A percentile compares a stretch with the other conserved stretches of the same genome.
Conservation (phyloP, 257 asterid genomes). For the Primulina tabacum region DNA sequence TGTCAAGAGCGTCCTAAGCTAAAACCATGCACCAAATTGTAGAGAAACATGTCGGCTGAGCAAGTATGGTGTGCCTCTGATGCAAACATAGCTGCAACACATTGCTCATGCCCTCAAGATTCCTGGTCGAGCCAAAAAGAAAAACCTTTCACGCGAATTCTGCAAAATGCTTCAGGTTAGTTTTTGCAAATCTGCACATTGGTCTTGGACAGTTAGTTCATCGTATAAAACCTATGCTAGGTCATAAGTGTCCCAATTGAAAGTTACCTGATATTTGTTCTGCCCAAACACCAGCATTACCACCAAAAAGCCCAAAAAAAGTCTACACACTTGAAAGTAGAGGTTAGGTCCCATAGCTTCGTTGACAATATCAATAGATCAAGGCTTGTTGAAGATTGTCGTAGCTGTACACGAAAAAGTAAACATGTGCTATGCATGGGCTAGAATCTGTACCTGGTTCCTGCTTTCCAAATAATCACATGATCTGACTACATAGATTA, state of each 20-base stretch:
- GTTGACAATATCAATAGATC: not conserved
- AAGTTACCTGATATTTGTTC: not conserved
- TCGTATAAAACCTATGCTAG: not conserved
- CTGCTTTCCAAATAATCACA: too few species aligned
- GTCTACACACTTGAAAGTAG: not conserved
- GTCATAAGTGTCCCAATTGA: not conserved
- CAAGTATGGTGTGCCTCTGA: not conserved
- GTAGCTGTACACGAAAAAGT: constrained; percentile 2
- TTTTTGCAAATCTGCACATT: not conserved
- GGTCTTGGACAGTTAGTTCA: constrained; percentile 1
- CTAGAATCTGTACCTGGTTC: not conserved
- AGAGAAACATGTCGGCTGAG: not conserved
- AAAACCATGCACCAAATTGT: not conserved
- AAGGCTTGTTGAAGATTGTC: constrained; percentile 2
- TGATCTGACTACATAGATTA: not conserved
- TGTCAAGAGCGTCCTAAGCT: not conserved
- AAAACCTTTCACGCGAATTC: not conserved
- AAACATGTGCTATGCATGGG: not conserved
- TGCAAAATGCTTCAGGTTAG: not conserved
- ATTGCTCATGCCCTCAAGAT: not conserved
- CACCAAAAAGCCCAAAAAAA: not conserved
- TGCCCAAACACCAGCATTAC: not conserved
- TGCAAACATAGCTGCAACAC: not conserved
- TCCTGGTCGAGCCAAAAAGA: not conserved
- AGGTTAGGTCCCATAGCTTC: not conserved